Evolutionary conservation across 176 grass and related monocot species (phyloP).

Genomic region (Carex scoparia): DNA sequence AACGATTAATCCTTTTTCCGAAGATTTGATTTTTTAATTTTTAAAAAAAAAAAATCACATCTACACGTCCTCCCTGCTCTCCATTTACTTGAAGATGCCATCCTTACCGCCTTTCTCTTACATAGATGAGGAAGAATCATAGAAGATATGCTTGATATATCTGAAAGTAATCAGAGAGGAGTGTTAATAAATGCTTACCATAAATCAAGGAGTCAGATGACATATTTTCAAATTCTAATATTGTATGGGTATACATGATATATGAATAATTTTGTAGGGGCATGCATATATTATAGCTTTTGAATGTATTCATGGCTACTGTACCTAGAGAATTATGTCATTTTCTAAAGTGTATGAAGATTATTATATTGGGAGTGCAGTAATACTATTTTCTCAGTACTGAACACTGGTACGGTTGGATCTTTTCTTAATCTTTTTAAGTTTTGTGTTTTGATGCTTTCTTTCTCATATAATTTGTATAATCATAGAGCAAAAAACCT

Average conservation of each 20-base stretch:
- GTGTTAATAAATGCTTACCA: neutral
- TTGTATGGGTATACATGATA: neutral
- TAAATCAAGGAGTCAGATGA: neutral
- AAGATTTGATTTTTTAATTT: too few species aligned
- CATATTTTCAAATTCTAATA: neutral
- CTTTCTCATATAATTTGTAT: neutral
- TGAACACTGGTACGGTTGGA: neutral
- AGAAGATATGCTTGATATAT: neutral
- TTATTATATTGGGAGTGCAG: neutral
- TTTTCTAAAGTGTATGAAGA: neutral
- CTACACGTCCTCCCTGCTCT: neutral
- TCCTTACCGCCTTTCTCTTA: neutral
- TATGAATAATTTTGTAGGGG: neutral
- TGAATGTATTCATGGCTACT: neutral
- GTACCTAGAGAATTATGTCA: neutral
- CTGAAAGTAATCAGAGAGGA: neutral
- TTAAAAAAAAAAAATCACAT: neutral
- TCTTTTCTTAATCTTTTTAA: neutral
- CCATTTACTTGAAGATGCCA: neutral
- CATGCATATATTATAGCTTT: neutral
- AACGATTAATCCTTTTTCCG: too few species aligned
- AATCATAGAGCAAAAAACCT: neutral
- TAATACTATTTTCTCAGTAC: constrained; percentile 2
- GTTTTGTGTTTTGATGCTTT: neutral
- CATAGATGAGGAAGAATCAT: neutral